phyloP scores from a whole-genome alignment of 116 monocot genomes.

The Iris pallida region DNA sequence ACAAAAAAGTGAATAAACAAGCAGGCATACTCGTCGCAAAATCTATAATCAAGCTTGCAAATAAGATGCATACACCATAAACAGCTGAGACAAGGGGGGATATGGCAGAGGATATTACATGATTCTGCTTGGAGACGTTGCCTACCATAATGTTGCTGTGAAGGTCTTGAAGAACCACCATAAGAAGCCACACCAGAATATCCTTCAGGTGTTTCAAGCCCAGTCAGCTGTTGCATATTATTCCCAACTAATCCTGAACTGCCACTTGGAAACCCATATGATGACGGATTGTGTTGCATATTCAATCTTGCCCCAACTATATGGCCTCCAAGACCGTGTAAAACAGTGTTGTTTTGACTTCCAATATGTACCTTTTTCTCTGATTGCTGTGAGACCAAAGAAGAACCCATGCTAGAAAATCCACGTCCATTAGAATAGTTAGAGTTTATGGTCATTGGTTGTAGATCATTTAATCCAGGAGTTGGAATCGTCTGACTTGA shows the following conservation, averaged over 20 bases:
- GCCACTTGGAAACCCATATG: slow-evolving; percentile 29
- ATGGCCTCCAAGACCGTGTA: slow-evolving; percentile 20
- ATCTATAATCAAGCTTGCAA: not conserved
- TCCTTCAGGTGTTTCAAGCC: slow-evolving; percentile 34
- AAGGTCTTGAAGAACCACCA: slow-evolving; percentile 31
- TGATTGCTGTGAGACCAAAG: slow-evolving; percentile 12
- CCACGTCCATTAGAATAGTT: slow-evolving; percentile 30
- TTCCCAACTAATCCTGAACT: slow-evolving; percentile 31
- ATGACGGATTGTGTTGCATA: slow-evolving; percentile 22
- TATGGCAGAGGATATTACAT: slow-evolving; percentile 24
- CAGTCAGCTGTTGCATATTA: slow-evolving; percentile 46
- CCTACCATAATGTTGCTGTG: slow-evolving; percentile 43
- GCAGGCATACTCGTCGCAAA: not conserved
- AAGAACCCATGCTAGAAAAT: slow-evolving; percentile 33
- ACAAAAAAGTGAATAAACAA: not conserved
- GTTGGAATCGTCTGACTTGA: slow-evolving; percentile 75
- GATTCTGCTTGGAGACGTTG: slow-evolving; percentile 32
- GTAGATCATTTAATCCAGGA: slow-evolving; percentile 60
- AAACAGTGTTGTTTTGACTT: slow-evolving; percentile 22
- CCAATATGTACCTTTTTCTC: slow-evolving; percentile 30
- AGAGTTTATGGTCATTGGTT: slow-evolving; percentile 28
- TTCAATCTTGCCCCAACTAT: slow-evolving; percentile 16
- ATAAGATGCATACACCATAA: not conserved
- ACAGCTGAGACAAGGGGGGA: not conserved
- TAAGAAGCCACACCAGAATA: slow-evolving; percentile 26